Base-by-base conservation (phyloP, 805 yeast species). In the Kluyveromyces lactis region DNA sequence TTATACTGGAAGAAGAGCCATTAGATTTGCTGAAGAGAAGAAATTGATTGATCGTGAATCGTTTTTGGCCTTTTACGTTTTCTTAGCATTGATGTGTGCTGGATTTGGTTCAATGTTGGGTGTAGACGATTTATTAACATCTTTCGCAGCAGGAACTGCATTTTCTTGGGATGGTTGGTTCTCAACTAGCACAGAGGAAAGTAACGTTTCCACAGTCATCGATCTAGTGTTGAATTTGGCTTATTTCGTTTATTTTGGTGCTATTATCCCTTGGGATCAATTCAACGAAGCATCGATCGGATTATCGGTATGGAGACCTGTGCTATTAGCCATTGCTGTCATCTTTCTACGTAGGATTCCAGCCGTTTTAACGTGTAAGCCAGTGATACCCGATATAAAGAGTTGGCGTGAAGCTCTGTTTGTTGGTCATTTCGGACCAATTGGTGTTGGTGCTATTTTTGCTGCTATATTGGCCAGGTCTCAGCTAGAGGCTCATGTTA, bases 401-500 rank as follows among this genome's bases (percentile, higher is more conserved):
- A 74, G 86, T 9, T 87, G 96, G 95, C 76, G 95, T 58, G 97
- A 87, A 59, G 96, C 96, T 0, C 57, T 87, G 3, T 89, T 89
- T 60, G 86, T 94, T 58, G 96, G 96, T 16, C 95, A 87, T 63
- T 87, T 89, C 60, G 97, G 97, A 13, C 96, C 97, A 2, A 85
- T 89, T 54, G 97, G 97, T 35, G 96, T 87, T 17, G 95, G 96
- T 42, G 95, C 95, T 1, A 69, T 87, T 6, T 86, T 84, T 60
- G 90, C 92, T 31, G 79, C 85, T 4, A 79, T 87, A 36, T 66
- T 86, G 45, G 86, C 95, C 0, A 73, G 90, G 45, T 74, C 77
- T 8, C 82, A 79, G 44, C 63, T 83, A 39, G 94, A 85, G 53
- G 66, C 62, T 6, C 65, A 63, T 42, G 63, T 67, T 13, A 66